These are phyloP conservation scores for Fusarium sp. DNA, from an alignment of 2,329 filamentous ascomycete genomes.

Conservation along the genomic window DNA sequence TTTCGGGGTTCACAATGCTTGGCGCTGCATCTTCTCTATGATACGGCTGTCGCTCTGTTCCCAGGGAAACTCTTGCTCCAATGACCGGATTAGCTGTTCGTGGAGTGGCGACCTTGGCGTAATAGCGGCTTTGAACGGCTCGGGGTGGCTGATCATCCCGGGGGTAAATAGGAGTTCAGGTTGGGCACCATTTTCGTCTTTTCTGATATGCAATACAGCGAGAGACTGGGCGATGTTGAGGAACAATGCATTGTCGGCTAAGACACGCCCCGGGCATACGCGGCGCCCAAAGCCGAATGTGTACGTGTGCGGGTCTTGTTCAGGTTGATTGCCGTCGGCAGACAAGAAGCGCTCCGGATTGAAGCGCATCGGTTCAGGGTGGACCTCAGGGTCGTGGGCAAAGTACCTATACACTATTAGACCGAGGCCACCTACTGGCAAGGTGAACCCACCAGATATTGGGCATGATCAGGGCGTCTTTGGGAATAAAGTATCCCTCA, in stretches of 20 bases:
- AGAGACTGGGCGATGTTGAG: conserved; percentile 54
- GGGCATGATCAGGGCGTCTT: conserved; percentile 30
- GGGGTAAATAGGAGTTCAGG: conserved; percentile 15
- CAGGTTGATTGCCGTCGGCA: conserved; percentile 26
- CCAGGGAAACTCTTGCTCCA: conserved; percentile 33
- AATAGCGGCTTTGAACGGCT: conserved; percentile 19
- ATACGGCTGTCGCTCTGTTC: conserved; percentile 20
- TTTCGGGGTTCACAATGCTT: neutral
- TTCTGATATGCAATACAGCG: conserved; percentile 55
- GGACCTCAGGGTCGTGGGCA: conserved; percentile 28
- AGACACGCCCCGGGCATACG: conserved; percentile 46
- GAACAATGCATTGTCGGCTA: conserved; percentile 46
- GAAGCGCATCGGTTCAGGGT: conserved; percentile 23
- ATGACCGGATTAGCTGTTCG: conserved; percentile 15
- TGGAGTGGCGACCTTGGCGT: conserved; percentile 22
- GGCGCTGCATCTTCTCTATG: conserved; percentile 14
- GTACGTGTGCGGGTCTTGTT: conserved; percentile 43
- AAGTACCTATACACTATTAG: conserved; percentile 17
- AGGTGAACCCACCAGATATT: conserved; percentile 27
- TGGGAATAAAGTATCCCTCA: conserved; percentile 40
- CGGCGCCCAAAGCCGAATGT: conserved; percentile 51
- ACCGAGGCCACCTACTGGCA: no score
- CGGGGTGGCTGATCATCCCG: conserved; percentile 30
- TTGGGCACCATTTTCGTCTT: neutral
- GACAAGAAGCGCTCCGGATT: conserved; percentile 31